Base-by-base conservation (phyloP, 148 eudicot genomes). In the Linanthus parryae region DNA sequence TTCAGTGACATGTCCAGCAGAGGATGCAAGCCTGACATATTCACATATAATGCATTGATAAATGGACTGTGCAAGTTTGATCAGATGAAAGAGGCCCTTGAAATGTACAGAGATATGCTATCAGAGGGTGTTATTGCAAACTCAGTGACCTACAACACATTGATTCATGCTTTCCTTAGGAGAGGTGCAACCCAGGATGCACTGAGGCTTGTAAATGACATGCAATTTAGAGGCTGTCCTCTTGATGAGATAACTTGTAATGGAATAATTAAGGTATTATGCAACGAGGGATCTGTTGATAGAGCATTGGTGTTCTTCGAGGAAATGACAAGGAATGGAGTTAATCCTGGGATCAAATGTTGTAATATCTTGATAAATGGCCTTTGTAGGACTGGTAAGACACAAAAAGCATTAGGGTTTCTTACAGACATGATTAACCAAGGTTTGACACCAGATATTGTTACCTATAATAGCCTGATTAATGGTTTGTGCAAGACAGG, bases 41-140 rank as follows among this genome's bases (percentile, higher is more conserved):
- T 68, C 55, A 84, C 99, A 23, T 88, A 82, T 45, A 94, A 76
- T 71, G 69, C 96, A 21, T 47, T 94, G 52, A 88, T 94, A 56
- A 29, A 73, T 58, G 99, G 99, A 54, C 67, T 94, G 20, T 82
- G 95, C 69, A 80, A 64, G 61, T 61, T 67, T 30, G 83, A 76
- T 52, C 71, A 57, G 66, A 77, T 94, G 74, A 88, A 84, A 29
- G 81, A 80, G 25, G 99, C 95, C 3, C 48, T 88, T 35, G 42
- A 59, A 37, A 44, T 84, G 59, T 76, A 71, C 39, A 65, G 58
- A 58, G 88, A 88, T 80, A 88, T 94, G 99, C 51, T 84, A 61
- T 58, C 77, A 65, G 95, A 94, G 51, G 96, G 99, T 67, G 82
- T 82, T 28, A 76, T 94, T 77, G 95, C 96, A 43, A 84, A 92